Percentiles rank a stretch among this genome's conserved stretches.
phyloP scores from a whole-genome alignment of 495 filamentous ascomycete species.

The Bombardia bombarda region DNA sequence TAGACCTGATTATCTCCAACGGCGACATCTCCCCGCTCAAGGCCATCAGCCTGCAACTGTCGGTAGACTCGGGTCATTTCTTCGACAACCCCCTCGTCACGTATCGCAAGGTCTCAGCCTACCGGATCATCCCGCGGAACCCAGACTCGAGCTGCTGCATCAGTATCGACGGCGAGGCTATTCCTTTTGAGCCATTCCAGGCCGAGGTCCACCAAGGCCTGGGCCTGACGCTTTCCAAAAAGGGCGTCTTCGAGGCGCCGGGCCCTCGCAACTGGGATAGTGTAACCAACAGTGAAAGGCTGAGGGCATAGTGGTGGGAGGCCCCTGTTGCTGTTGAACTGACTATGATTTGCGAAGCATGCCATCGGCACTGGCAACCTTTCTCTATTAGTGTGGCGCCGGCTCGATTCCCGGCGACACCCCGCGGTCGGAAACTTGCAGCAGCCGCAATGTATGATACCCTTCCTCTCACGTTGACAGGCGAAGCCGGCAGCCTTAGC shows the following conservation, averaged over 20 bases:
- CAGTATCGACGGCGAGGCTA: constrained; percentile 84
- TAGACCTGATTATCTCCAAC: constrained; percentile 76
- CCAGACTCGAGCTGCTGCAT: constrained; percentile 66
- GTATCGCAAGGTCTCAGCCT: constrained; percentile 75
- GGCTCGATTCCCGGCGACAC: too few species aligned
- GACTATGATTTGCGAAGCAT: too few species aligned
- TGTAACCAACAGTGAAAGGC: constrained; percentile 19
- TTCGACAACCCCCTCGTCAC: constrained; percentile 71
- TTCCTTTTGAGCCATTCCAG: constrained; percentile 84
- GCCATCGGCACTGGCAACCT: too few species aligned
- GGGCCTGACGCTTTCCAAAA: constrained; percentile 74
- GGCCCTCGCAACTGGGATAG: constrained; percentile 45
- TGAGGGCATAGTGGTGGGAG: constrained; percentile 14
- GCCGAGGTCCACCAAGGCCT: constrained; percentile 79
- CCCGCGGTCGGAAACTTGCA: too few species aligned
- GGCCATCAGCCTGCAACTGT: constrained; percentile 57
- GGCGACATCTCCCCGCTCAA: constrained; percentile 60
- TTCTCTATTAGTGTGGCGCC: too few species aligned
- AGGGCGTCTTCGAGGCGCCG: constrained; percentile 63
- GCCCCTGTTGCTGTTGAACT: too few species aligned
- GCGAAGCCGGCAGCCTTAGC: too few species aligned
- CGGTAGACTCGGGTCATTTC: constrained; percentile 61
- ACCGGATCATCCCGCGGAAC: constrained; percentile 69
- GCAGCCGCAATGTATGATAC: too few species aligned
- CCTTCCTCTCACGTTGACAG: too few species aligned